Evolutionary conservation across 2,329 filamentous ascomycete species (phyloP), one percentile per base, ranked within the genome.

Genomic region (Fusarium sp.): DNA sequence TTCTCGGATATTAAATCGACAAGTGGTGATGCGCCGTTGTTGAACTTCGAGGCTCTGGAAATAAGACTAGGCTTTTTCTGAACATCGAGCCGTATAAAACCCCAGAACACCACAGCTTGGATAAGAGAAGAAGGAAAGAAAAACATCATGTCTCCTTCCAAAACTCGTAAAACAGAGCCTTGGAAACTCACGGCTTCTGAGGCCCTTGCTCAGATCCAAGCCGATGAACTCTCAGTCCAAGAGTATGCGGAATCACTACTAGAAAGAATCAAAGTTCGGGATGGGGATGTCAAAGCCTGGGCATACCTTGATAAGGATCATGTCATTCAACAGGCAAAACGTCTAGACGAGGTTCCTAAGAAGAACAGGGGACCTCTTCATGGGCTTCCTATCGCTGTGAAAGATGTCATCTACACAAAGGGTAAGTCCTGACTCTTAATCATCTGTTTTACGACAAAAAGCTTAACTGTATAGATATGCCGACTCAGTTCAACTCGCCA

Each of bases 381-480:
- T 69, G 87, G 87, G 2, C 75, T 89, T 6, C 81, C 85, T 0
- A 77, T 90, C 15, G 87, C 80, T 1, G 80, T 89, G 2, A 89
- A 89, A 70, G 88, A 89, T 77, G 81, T 89, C 19, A 86, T 89
- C 64, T 82, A 81, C 69, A 89, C 83, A 0, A 85, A 84, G 71
- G 83, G 83, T 82, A 43, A 45, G 42, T 34, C 11, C 30, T 12
- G 6, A 14, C 20, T 45, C 20, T 17, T 15, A n/a, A 30, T 12
- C 19, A 7, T 7, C n/a, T n/a, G n/a, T n/a, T n/a, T n/a, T n/a
- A n/a, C n/a, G n/a, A n/a, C n/a, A n/a, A n/a, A n/a, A n/a, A n/a
- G n/a, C n/a, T n/a, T n/a, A n/a, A n/a, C n/a, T n/a, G n/a, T 32
- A 38, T 21, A 81, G 84, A 86, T 56, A 86, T 88, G 85, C 86